Base-by-base conservation (phyloP, 2,329 filamentous ascomycete species). In the Claviceps fusiformis region DNA sequence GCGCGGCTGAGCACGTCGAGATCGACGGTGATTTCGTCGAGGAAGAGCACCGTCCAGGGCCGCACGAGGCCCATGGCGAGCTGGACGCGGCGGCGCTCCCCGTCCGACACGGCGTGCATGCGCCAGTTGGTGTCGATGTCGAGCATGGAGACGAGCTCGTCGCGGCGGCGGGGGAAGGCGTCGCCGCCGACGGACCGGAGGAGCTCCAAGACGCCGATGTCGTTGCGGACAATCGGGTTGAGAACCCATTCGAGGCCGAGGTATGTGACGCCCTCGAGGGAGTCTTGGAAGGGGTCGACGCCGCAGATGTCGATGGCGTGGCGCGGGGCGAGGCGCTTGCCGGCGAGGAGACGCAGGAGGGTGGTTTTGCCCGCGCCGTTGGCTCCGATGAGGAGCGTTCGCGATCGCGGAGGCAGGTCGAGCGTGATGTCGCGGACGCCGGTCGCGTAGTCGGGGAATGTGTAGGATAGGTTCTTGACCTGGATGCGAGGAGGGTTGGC, bases 351-450 rank as follows among this genome's bases (percentile, higher is more conserved):
- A 57, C 91, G 91, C 50, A 98, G 85, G 56, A 98, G 84, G 0
- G 93, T 98, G 9, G 93, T 97, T 74, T 98, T 98, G 61, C 93
- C 93, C 24, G 93, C 92, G 59, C 93, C 93, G 70, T 98, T 98
- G 68, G 93, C 92, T 64, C 93, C 93, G 65, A 97, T 95, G 45
- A 97, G 79, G 15, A 97, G 81, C 1, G 92, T 95, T 58, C 93
- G 86, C 57, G 88, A 93, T 56, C 86, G 83, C 0, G 89, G 76
- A 3, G 93, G 92, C 29, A 97, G 81, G 58, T 83, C 75, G 54
- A 98, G 79, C 31, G 73, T 76, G 63, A 98, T 80, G 69, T 90
- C 72, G 52, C 78, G 73, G 37, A 98, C 76, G 55, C 92, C 93
- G n/a, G 79, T 81, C 48, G 85, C 84, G 66, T 87, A 85, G 75